Percentiles rank a stretch among this genome's conserved stretches.
Conservation (phyloP, 371 early-diverging fungal species). For the Batrachochytrium dendrobatidis region DNA sequence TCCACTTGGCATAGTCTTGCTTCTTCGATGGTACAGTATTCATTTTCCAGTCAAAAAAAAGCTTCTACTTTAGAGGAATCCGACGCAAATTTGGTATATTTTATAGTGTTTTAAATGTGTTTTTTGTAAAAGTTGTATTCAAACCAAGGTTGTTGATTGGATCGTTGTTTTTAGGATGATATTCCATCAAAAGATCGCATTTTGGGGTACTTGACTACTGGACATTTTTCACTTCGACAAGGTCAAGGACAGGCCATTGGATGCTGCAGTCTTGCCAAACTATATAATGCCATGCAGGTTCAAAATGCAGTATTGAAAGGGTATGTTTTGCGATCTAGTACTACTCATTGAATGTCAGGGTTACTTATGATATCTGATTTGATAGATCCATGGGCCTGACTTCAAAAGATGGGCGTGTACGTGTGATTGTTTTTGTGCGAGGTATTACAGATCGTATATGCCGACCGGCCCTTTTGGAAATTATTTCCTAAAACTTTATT, state of each 20-base stretch:
- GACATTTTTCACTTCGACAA: constrained; percentile 55
- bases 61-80: neutral
- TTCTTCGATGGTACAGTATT: too few relatives aligned
- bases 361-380: neutral
- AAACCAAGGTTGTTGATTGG: constrained; percentile 5
- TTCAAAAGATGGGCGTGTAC: constrained; percentile 22
- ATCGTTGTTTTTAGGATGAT: constrained; percentile 11
- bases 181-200: constrained; percentile 24
- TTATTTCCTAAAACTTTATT: constrained; percentile 25
- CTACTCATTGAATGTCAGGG: neutral
- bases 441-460: constrained; percentile 39
- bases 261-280: constrained; percentile 34
- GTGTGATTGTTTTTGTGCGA: constrained; percentile 47
- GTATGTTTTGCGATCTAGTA: neutral
- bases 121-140: constrained; percentile 2
- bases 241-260: constrained; percentile 58
- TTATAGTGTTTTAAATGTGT: constrained; percentile 1
- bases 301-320: neutral
- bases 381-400: constrained; percentile 11
- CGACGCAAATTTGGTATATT: neutral
- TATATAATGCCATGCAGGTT: constrained; percentile 31
- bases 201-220: constrained; percentile 67
- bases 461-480: constrained; percentile 41
- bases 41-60: constrained; percentile 17
- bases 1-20: neutral